These are phyloP conservation scores for Suillus discolor DNA, from an alignment of 768 basidiomycete genomes.

Conservation along the genomic window DNA sequence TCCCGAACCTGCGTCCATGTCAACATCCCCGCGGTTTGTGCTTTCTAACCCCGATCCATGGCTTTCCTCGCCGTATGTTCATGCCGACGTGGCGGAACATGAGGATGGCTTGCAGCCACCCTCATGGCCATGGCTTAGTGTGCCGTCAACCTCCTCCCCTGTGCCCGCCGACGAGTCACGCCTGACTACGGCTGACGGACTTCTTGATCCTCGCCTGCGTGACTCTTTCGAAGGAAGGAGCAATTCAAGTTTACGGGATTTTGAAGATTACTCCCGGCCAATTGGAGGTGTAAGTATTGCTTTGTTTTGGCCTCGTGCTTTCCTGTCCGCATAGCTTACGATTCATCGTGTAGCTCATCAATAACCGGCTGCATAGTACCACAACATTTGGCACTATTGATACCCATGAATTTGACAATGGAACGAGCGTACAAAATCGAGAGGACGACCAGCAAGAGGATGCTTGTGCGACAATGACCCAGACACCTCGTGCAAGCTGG, in stretches of 20 bases:
- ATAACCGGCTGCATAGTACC: conserved; percentile 33
- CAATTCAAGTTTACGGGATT: conserved; percentile 31
- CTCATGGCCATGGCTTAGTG: conserved; percentile 4
- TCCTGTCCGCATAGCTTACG: neutral
- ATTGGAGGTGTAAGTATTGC: conserved; percentile 30
- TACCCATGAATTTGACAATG: conserved; percentile 17
- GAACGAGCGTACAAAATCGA: conserved; percentile 9
- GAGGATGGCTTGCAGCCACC: conserved; percentile 3
- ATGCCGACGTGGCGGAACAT: conserved; percentile 5
- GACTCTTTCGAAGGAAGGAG: conserved; percentile 22
- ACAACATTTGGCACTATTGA: conserved; percentile 36
- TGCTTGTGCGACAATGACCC: conserved; percentile 14
- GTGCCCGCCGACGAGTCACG: conserved; percentile 29
- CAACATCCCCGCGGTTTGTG: conserved; percentile 27
- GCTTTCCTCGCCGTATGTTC: conserved; percentile 21
- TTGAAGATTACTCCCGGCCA: conserved; percentile 36
- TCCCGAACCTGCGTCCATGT: conserved; percentile 14
- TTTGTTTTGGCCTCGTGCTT: neutral
- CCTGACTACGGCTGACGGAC: conserved; percentile 23
- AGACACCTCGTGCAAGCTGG: conserved; percentile 16
- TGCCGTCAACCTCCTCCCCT: conserved; percentile 19
- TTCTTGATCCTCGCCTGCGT: conserved; percentile 32
- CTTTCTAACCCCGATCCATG: conserved; percentile 35
- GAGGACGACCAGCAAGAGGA: conserved; percentile 10
- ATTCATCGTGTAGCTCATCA: conserved; percentile 23